These are phyloP conservation scores for Gnomoniopsis smithogilvyi DNA, from an alignment of 2,329 filamentous ascomycete genomes.

Conservation along the genomic window DNA sequence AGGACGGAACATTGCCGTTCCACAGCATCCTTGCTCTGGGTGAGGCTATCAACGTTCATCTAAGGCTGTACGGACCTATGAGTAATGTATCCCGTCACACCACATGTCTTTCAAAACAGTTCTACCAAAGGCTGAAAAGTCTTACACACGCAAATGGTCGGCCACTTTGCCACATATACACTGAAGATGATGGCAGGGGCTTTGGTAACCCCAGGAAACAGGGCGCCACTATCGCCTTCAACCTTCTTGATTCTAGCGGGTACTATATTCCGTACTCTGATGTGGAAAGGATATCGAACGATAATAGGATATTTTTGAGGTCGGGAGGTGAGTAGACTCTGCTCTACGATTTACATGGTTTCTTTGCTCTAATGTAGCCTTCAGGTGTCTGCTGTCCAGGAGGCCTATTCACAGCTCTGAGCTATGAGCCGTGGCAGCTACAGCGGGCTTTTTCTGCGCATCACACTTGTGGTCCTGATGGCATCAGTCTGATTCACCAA, in stretches of 20 bases:
- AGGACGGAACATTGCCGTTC: slow-evolving; percentile 82
- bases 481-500: slow-evolving; percentile 49
- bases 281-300: slow-evolving; percentile 57
- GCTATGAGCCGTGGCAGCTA: slow-evolving; percentile 53
- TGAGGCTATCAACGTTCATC: slow-evolving; percentile 68
- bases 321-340: slow-evolving; percentile 44
- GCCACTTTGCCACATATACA: slow-evolving; percentile 53
- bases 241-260: slow-evolving; percentile 51
- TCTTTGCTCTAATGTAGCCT: no score
- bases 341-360: not conserved
- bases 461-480: slow-evolving; percentile 54
- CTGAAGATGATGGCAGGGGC: slow-evolving; percentile 36
- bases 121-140: slow-evolving; percentile 44
- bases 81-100: slow-evolving; percentile 57
- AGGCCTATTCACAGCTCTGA: slow-evolving; percentile 42
- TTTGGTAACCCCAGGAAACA: slow-evolving; percentile 52
- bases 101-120: slow-evolving; percentile 44
- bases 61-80: slow-evolving; percentile 56
- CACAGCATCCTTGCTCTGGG: slow-evolving; percentile 86
- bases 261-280: slow-evolving; percentile 52
- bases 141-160: slow-evolving; percentile 53
- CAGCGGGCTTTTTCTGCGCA: slow-evolving; percentile 51
- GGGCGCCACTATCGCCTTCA: slow-evolving; percentile 63
- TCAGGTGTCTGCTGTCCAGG: slow-evolving; percentile 47
- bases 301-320: slow-evolving; percentile 55